phyloP scores from a whole-genome alignment of 192 early-diverging fungal genomes.

The Chytriomyces confervae region DNA sequence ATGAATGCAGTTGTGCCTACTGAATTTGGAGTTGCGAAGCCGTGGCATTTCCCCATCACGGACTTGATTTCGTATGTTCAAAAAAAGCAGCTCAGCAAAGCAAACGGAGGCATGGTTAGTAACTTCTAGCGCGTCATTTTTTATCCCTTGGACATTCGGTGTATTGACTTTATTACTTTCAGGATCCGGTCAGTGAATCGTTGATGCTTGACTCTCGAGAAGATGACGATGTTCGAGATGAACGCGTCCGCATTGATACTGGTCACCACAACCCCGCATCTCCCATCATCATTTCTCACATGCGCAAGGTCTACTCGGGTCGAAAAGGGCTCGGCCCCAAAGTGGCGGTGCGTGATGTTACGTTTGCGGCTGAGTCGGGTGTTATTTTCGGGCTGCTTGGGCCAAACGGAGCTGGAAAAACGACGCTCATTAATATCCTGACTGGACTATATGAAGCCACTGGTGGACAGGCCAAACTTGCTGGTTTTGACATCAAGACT shows the following conservation, averaged over 20 bases:
- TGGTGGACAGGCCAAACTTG: constrained; percentile 63
- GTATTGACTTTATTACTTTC: constrained; percentile 48
- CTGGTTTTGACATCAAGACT: constrained; percentile 63
- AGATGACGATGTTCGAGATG: constrained; percentile 70
- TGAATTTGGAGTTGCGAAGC: constrained; percentile 70
- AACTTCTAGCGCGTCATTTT: constrained; percentile 49
- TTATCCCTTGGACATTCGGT: constrained; percentile 46
- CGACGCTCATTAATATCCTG: constrained; percentile 74
- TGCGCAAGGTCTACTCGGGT: constrained; percentile 67
- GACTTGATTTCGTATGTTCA: constrained; percentile 44
- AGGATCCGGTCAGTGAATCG: constrained; percentile 63
- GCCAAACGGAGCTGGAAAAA: constrained; percentile 70
- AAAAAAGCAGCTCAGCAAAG: constrained; percentile 26
- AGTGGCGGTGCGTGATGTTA: constrained; percentile 71
- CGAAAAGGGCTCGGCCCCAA: constrained; percentile 49
- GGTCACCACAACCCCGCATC: constrained; percentile 42
- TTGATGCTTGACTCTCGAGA: constrained; percentile 60
- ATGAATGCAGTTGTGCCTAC: constrained; percentile 61
- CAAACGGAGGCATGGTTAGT: constrained; percentile 28
- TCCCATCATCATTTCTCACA: constrained; percentile 64
- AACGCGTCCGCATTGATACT: constrained; percentile 56
- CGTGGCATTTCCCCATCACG: constrained; percentile 66
- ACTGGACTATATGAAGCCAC: constrained; percentile 72
- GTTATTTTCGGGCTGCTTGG: constrained; percentile 67
- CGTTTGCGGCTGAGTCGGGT: constrained; percentile 64